phyloP scores from a whole-genome alignment of 1,284 basidiomycete genomes.

The Leccinum fuscescens region DNA sequence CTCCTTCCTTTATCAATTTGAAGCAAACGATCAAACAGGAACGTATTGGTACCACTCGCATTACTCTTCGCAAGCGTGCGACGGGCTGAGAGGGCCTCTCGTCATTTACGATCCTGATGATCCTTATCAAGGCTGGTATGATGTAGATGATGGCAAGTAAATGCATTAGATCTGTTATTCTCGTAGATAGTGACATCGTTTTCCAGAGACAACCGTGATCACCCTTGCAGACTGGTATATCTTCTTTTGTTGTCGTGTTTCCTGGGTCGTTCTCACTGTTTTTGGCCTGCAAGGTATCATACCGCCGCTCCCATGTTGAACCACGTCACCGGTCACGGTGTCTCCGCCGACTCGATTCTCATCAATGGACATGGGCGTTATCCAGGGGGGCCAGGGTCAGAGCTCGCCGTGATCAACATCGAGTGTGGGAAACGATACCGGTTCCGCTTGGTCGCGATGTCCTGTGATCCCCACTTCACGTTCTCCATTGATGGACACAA shows the following conservation, averaged over 20 bases:
- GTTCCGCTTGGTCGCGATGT: conserved; percentile 40
- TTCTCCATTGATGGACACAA: conserved; percentile 43
- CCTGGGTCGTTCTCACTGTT: background rate
- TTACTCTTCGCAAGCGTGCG: background rate
- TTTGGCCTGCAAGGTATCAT: conserved; percentile 36
- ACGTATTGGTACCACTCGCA: background rate
- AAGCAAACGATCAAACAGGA: background rate
- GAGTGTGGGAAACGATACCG: conserved; percentile 36
- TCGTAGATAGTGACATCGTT: background rate
- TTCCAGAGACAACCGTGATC: conserved; percentile 30
- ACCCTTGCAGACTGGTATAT: conserved; percentile 30
- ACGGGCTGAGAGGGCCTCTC: background rate
- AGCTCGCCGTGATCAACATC: conserved; percentile 31
- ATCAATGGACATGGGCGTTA: conserved; percentile 52
- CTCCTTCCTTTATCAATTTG: background rate
- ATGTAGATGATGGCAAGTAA: background rate
- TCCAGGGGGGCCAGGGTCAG: conserved; percentile 32
- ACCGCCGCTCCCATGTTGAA: conserved; percentile 15
- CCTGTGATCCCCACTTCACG: conserved; percentile 38
- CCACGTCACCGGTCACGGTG: conserved; percentile 14
- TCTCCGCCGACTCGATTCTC: conserved; percentile 30
- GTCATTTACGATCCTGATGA: background rate
- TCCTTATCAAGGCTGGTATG: background rate
- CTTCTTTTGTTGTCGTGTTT: background rate
- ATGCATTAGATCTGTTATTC: background rate